Conservation (phyloP, 2,329 filamentous ascomycete species). For the Aureobasidium sp. region DNA sequence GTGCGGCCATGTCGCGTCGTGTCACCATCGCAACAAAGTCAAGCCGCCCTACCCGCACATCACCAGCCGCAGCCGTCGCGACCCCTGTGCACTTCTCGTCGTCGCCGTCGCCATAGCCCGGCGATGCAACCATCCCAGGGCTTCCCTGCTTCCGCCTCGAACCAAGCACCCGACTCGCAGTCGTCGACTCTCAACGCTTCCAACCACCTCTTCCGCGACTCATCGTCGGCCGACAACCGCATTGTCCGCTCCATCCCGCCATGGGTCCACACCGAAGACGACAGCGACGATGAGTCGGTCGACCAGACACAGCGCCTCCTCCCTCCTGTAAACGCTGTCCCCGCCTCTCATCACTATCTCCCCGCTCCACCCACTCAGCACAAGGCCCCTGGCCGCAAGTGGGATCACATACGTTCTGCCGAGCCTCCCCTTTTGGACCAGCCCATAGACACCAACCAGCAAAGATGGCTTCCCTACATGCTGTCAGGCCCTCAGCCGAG, state of each 20-base stretch:
- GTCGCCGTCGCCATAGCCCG: constrained; percentile 7
- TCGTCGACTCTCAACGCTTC: constrained; percentile 17
- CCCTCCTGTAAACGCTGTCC: constrained; percentile 16
- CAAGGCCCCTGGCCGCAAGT: constrained; percentile 28
- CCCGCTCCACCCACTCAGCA: constrained; percentile 22
- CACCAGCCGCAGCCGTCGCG: not conserved
- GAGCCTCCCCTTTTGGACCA: constrained; percentile 28
- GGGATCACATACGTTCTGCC: constrained; percentile 27
- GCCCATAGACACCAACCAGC: constrained; percentile 27
- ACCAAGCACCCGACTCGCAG: constrained; percentile 16
- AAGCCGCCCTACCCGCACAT: not conserved
- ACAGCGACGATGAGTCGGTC: constrained; percentile 20
- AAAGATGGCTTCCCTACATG: constrained; percentile 31
- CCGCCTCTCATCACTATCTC: constrained; percentile 19
- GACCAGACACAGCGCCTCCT: constrained; percentile 15
- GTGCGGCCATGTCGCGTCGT: constrained; percentile 12
- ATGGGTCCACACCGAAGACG: constrained; percentile 29
- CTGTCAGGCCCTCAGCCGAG: constrained; percentile 28
- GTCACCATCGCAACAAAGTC: constrained; percentile 8
- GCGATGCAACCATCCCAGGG: constrained; percentile 15
- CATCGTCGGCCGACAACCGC: constrained; percentile 10
- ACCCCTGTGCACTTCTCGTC: not conserved
- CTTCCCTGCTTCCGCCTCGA: constrained; percentile 5
- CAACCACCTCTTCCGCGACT: constrained; percentile 7
- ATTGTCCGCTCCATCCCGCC: constrained; percentile 25